Evolutionary conservation across 106 monocot genomes (phyloP).

Genomic region (Platanthera guangdongensis): DNA sequence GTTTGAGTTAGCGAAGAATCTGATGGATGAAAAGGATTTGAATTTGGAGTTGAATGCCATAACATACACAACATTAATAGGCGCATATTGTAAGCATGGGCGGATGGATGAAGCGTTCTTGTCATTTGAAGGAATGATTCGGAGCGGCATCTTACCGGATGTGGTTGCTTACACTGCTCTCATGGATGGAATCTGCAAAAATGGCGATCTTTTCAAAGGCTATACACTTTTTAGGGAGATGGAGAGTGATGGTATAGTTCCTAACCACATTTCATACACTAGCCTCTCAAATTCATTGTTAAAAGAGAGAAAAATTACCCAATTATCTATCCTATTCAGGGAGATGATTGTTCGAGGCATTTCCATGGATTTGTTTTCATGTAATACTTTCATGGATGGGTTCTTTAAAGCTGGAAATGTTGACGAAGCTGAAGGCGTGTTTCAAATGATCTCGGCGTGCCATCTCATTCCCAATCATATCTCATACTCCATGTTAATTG

Average conservation of each 20-base stretch:
- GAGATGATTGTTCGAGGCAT: slow-evolving; percentile 70
- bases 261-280: slow-evolving; percentile 76
- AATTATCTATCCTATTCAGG: slow-evolving; percentile 34
- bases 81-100: slow-evolving; percentile 33
- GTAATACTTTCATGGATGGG: slow-evolving; percentile 54
- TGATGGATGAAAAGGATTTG: slow-evolving; percentile 26
- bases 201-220: slow-evolving; percentile 38
- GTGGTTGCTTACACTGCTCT: slow-evolving; percentile 71
- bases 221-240: slow-evolving; percentile 81
- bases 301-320: slow-evolving; percentile 33
- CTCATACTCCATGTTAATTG: slow-evolving; percentile 60
- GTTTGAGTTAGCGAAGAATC: slow-evolving; percentile 31
- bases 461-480: slow-evolving; percentile 32
- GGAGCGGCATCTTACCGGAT: slow-evolving; percentile 64
- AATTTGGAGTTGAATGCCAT: slow-evolving; percentile 53
- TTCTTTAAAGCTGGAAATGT: slow-evolving; percentile 48
- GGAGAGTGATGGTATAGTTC: slow-evolving; percentile 53
- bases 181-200: slow-evolving; percentile 56
- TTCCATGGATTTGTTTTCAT: slow-evolving; percentile 52
- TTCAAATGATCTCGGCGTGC: slow-evolving; percentile 30
- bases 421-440: slow-evolving; percentile 48
- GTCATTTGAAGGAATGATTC: slow-evolving; percentile 83
- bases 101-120: slow-evolving; percentile 42
- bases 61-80: slow-evolving; percentile 64
- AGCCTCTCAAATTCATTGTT: slow-evolving; percentile 46